A percentile compares a stretch with the other conserved stretches of the same genome.
These are phyloP conservation scores for Eutrema yunnanense DNA, from an alignment of 345 rosid species.

Conservation along the genomic window DNA sequence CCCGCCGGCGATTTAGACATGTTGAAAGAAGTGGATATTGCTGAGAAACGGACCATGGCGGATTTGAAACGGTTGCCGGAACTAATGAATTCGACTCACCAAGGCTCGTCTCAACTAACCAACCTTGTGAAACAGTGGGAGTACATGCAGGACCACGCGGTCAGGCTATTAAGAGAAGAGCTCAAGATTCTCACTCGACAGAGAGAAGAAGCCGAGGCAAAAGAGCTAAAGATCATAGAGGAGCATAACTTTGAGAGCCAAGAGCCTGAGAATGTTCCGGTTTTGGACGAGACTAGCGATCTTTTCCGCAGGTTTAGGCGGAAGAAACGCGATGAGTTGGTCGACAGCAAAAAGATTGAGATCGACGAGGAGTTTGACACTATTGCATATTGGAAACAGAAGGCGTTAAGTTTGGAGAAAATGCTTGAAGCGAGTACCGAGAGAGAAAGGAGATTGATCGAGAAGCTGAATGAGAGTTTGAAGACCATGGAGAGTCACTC, in stretches of 20 bases:
- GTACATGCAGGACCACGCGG: conserved; percentile 72
- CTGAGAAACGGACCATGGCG: conserved; percentile 45
- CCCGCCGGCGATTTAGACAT: conserved; percentile 76
- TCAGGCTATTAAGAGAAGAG: conserved; percentile 74
- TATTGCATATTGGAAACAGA: conserved; percentile 71
- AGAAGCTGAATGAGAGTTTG: conserved; percentile 65
- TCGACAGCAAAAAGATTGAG: conserved; percentile 54
- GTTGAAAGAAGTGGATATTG: conserved; percentile 73
- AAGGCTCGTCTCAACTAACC: conserved; percentile 76
- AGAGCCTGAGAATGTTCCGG: conserved; percentile 54
- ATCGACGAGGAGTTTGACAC: conserved; percentile 70
- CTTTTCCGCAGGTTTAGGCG: conserved; percentile 47
- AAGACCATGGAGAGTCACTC: conserved; percentile 59
- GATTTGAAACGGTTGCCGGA: conserved; percentile 62
- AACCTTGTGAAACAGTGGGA: conserved; percentile 88
- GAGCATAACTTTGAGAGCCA: conserved; percentile 70
- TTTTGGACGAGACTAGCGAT: conserved; percentile 51
- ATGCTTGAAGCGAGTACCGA: conserved; percentile 67
- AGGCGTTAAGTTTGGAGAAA: conserved; percentile 52
- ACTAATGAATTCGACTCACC: conserved; percentile 52
- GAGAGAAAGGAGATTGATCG: conserved; percentile 62
- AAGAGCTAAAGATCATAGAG: conserved; percentile 79
- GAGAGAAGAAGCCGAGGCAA: conserved; percentile 76
- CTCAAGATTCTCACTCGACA: conserved; percentile 68
- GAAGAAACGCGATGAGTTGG: conserved; percentile 45